These are phyloP conservation scores for Podaxis mareebaensis DNA, from an alignment of 768 basidiomycete species.

Conservation along the genomic window DNA sequence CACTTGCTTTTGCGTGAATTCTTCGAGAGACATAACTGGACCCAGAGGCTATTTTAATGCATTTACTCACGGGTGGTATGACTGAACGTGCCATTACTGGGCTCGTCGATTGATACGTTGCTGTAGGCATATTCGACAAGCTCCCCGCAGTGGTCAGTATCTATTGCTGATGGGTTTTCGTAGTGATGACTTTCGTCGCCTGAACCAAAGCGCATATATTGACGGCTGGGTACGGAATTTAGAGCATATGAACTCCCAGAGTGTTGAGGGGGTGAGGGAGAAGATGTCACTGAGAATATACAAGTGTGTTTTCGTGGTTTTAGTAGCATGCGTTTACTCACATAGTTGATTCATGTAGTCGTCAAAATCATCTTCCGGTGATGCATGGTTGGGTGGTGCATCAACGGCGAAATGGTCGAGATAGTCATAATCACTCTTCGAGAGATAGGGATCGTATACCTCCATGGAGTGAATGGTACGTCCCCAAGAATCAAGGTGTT, in stretches of 20 bases:
- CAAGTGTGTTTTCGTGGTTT: neutral
- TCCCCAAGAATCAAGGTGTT: neutral
- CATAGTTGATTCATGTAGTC: slow-evolving; percentile 14
- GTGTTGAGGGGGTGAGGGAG: slow-evolving; percentile 35
- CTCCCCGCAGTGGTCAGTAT: neutral
- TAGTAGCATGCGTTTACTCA: slow-evolving; percentile 21
- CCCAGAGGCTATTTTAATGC: neutral
- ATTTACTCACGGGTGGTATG: neutral
- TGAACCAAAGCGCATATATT: neutral
- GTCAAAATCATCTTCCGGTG: slow-evolving; percentile 17
- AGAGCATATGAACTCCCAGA: neutral
- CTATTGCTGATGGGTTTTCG: neutral
- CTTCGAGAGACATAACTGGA: neutral
- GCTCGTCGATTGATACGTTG: neutral
- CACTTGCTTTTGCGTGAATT: neutral
- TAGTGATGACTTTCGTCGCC: neutral
- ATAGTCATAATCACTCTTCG: slow-evolving; percentile 8
- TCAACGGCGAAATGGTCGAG: neutral
- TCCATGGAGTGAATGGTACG: neutral
- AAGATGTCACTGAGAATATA: slow-evolving; percentile 27
- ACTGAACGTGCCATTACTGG: neutral
- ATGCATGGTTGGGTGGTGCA: neutral
- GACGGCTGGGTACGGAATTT: neutral
- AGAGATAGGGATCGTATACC: neutral
- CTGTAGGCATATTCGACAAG: neutral